Evolutionary conservation across 2,329 filamentous ascomycete genomes (phyloP).

Genomic region (Falciphora oryzae): DNA sequence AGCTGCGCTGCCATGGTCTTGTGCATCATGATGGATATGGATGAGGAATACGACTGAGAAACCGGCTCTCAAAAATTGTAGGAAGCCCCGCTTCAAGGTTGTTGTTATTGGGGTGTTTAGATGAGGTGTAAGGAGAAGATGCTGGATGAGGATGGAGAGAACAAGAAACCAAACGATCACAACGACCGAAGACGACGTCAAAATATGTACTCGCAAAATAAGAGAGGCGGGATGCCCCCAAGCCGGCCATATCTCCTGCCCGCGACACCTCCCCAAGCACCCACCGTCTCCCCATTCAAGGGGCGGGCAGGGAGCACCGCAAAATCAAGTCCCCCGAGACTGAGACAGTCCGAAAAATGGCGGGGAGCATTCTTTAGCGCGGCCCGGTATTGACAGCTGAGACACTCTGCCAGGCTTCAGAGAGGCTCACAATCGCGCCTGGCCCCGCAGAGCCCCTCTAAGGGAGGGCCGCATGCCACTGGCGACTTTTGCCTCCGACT

Average conservation of each 20-base stretch:
- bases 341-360: not conserved
- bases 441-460: not conserved
- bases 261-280: not conserved
- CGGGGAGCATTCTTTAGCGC: not conserved
- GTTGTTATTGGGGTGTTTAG: not conserved
- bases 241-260: not conserved
- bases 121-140: not conserved
- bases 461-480: not conserved
- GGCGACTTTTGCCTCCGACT: not conserved
- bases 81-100: not conserved
- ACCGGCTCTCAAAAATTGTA: too few relatives aligned
- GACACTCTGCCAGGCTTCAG: not conserved
- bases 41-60: not conserved
- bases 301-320: not conserved
- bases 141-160: not conserved
- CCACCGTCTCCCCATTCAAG: not conserved
- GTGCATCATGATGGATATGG: not conserved
- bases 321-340: not conserved
- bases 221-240: not conserved
- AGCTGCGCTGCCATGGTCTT: not conserved
- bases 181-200: not conserved
- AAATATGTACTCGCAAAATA: not conserved
- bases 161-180: not conserved
- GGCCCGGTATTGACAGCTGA: not conserved
- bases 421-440: not conserved